phyloP scores from a whole-genome alignment of 2,329 filamentous ascomycete species.

The Fusarium sp. region DNA sequence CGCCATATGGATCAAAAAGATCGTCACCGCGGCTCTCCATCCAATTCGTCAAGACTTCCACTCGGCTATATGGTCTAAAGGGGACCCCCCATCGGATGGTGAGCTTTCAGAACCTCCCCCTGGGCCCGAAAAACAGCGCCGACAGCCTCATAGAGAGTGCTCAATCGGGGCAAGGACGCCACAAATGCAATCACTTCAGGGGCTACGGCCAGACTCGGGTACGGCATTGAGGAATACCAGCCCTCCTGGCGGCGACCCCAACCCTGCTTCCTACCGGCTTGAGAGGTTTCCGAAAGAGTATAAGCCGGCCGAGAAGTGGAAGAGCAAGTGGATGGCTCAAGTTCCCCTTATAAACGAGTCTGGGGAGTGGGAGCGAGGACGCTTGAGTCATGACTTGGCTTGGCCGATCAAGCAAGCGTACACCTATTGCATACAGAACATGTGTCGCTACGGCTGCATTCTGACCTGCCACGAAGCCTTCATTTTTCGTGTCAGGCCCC shows the following conservation, averaged over 20 bases:
- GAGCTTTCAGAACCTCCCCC: neutral
- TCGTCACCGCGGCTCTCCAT: neutral
- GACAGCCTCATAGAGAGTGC: neutral
- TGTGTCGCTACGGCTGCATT: neutral
- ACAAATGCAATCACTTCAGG: neutral
- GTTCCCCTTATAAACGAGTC: neutral
- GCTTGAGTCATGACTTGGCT: neutral
- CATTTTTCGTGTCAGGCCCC: neutral
- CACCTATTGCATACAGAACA: neutral
- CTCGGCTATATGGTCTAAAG: neutral
- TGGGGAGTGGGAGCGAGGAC: neutral
- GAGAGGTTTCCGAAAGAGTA: neutral
- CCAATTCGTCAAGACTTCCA: neutral
- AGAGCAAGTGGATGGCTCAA: neutral
- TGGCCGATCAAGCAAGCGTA: neutral
- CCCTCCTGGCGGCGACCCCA: neutral
- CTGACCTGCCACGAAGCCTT: neutral
- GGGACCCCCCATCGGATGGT: neutral
- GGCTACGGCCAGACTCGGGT: neutral
- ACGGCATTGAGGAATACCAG: neutral
- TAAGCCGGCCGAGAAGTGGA: neutral
- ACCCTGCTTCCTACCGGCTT: neutral
- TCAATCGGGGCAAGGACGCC: neutral
- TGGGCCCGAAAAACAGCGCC: neutral
- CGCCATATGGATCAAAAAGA: neutral